Conservation (phyloP, 2,329 filamentous ascomycete species). For the Ceratocystis cacaofunesta region DNA sequence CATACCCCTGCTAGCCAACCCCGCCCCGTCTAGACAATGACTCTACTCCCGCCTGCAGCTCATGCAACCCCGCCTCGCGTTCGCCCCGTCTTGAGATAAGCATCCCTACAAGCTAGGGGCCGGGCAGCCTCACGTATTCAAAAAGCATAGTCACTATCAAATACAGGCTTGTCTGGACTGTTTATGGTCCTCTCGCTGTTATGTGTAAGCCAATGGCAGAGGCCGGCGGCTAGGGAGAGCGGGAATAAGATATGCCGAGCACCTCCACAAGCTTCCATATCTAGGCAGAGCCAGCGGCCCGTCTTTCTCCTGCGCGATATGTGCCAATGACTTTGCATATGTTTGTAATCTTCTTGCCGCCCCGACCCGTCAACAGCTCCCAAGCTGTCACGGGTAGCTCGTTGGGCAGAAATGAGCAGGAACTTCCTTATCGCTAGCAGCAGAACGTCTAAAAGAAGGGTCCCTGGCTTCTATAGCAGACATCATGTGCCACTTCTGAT, state of each 20-base stretch:
- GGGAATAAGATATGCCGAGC: neutral
- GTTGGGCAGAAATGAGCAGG: neutral
- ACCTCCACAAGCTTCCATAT: neutral
- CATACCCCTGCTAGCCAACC: neutral
- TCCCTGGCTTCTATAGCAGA: neutral
- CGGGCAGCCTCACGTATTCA: neutral
- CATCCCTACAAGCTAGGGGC: neutral
- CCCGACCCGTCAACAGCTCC: too few relatives aligned
- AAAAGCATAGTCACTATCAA: neutral
- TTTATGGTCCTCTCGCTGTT: neutral
- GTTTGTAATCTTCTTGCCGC: neutral
- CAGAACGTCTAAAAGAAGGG: neutral
- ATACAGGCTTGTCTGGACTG: neutral
- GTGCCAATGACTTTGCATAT: neutral
- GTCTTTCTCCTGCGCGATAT: neutral
- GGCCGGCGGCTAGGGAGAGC: neutral
- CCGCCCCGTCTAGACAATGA: neutral
- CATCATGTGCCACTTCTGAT: neutral
- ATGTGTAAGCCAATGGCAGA: neutral
- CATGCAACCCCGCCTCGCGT: neutral
- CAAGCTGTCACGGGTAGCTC: neutral
- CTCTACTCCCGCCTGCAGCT: neutral
- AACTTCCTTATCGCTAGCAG: neutral
- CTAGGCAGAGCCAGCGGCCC: neutral
- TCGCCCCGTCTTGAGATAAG: neutral